A percentile compares a stretch with the other conserved stretches of the same genome.
Evolutionary conservation across 768 basidiomycete species (phyloP).

Genomic region (Holtermannia corniformis): DNA sequence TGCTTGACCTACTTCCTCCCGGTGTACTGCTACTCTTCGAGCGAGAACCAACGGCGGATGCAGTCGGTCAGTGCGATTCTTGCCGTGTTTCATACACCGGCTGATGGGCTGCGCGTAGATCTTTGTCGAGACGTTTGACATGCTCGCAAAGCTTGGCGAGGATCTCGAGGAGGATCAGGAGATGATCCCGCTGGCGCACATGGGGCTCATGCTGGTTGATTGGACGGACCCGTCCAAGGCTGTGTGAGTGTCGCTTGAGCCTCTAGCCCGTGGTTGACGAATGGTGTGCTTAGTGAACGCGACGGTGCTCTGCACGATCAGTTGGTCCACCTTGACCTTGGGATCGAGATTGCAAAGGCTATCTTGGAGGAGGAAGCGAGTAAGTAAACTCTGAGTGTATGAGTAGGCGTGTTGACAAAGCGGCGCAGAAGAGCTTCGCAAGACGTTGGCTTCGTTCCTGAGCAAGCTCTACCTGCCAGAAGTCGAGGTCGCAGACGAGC

Average conservation of each 20-base stretch:
- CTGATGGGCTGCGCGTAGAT: constrained; percentile 46
- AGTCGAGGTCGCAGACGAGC: constrained; percentile 54
- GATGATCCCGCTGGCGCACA: constrained; percentile 63
- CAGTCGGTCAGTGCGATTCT: constrained; percentile 46
- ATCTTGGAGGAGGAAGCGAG: constrained; percentile 51
- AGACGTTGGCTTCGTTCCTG: constrained; percentile 56
- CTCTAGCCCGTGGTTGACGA: neutral
- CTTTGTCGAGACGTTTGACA: constrained; percentile 59
- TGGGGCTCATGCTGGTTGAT: constrained; percentile 69
- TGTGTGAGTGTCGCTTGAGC: constrained; percentile 40
- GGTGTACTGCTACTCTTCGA: constrained; percentile 72
- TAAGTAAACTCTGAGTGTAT: constrained; percentile 36
- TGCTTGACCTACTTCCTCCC: constrained; percentile 79
- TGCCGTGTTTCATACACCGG: too few relatives aligned
- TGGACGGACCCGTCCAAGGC: constrained; percentile 80
- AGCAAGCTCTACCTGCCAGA: constrained; percentile 59
- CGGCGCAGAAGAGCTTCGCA: constrained; percentile 54
- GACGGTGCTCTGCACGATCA: constrained; percentile 42
- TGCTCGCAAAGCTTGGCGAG: constrained; percentile 52
- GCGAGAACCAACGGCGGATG: constrained; percentile 64
- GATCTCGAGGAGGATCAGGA: constrained; percentile 63
- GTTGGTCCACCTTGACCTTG: constrained; percentile 52
- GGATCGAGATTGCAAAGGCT: constrained; percentile 50
- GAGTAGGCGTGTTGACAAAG: neutral
- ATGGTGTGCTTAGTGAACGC: constrained; percentile 41